phyloP scores from a whole-genome alignment of 1,284 basidiomycete species.

The Leccinum solheimii region DNA sequence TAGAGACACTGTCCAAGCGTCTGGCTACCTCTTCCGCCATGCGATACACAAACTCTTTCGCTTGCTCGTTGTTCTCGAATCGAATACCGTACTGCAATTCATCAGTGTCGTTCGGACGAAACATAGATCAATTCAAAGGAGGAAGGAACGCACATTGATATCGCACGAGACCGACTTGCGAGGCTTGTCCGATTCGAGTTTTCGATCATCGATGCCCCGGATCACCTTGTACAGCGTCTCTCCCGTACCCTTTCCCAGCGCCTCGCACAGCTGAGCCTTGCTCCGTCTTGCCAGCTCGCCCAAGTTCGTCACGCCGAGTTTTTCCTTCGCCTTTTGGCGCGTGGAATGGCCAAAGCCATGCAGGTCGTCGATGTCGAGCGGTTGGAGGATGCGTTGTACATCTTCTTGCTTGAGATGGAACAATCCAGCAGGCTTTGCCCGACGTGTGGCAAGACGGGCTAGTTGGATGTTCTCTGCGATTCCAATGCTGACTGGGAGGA shows the following conservation, averaged over 20 bases:
- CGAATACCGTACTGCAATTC: constrained; percentile 85
- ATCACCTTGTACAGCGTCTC: constrained; percentile 84
- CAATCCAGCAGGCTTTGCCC: constrained; percentile 87
- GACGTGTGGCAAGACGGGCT: constrained; percentile 87
- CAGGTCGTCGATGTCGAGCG: constrained; percentile 82
- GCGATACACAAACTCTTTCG: constrained; percentile 73
- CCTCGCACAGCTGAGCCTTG: constrained; percentile 64
- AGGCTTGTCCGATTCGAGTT: constrained; percentile 79
- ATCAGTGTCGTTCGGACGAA: neutral
- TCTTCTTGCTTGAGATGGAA: constrained; percentile 68
- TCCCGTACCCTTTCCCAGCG: constrained; percentile 81
- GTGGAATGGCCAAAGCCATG: constrained; percentile 85
- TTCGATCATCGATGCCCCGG: constrained; percentile 79
- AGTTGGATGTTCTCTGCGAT: constrained; percentile 91
- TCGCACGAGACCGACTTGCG: constrained; percentile 89
- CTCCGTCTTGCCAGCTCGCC: constrained; percentile 67
- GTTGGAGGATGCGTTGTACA: constrained; percentile 61
- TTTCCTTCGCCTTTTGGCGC: constrained; percentile 72
- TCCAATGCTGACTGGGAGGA: constrained; percentile 77
- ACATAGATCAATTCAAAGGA: neutral
- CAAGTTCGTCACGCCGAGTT: constrained; percentile 72
- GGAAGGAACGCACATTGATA: constrained; percentile 69
- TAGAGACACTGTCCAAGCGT: constrained; percentile 65
- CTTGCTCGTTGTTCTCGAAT: constrained; percentile 81
- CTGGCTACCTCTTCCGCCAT: constrained; percentile 77